Evolutionary conservation across 768 basidiomycete genomes (phyloP), one percentile per base, ranked within the genome.

Genomic region (Phaeolepiota aurea): DNA sequence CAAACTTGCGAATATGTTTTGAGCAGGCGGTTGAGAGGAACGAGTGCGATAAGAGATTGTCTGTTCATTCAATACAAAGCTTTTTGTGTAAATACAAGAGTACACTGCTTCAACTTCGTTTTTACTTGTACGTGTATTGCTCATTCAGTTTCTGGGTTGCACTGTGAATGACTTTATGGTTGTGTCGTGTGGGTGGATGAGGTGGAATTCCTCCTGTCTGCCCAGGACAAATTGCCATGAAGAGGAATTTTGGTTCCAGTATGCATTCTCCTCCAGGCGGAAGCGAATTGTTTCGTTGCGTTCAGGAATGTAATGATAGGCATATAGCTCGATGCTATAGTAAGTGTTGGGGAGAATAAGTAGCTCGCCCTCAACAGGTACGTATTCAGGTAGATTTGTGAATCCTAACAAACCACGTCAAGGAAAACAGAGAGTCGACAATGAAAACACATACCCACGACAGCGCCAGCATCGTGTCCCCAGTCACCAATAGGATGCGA

Each of bases 1-100:
- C 56, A 92, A 91, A 58, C 71, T 92, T 42, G 89, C 88, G 4
- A 93, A 91, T 54, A 84, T 87, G 82, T 87, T 88, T 55, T 88
- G 64, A 56, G 19, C 10, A 31, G 9, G 28, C 14, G 9, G 10
- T 31, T 9, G 28, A 10, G 10, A 10, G 14, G 28, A 31, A 14
- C 28, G n/a, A n/a, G n/a, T n/a, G n/a, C n/a, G n/a, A n/a, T n/a
- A n/a, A n/a, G n/a, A n/a, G n/a, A n/a, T n/a, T n/a, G n/a, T n/a
- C n/a, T n/a, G n/a, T n/a, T n/a, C n/a, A n/a, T n/a, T n/a, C n/a
- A 31, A 31, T 10, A 31, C 9, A 31, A 14, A 14, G 28, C 9
- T 31, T 31, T 31, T 31, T 14, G 14, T 31, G 28, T 31, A 31
- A 9, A 31, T 31, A 31, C 14, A 10, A 31, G 9, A 10, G 14